A percentile compares a stretch with the other conserved stretches of the same genome.
Conservation (phyloP, 306 rosid genomes). For the Calophaca sinica region DNA sequence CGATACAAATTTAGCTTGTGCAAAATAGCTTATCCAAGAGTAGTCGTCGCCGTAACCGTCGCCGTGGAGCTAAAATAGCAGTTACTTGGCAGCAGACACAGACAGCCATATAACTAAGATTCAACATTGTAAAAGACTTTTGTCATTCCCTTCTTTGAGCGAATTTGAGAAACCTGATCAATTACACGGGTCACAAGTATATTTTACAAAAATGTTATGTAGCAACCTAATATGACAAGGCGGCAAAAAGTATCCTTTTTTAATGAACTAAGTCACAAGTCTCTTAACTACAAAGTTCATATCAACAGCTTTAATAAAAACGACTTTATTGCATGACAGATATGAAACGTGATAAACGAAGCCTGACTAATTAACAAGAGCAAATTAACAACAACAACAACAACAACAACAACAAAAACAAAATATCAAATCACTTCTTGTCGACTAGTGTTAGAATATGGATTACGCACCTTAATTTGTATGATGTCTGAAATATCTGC, state of each 20-base stretch:
- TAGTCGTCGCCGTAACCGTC: background rate
- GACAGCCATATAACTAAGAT: constrained; percentile 38
- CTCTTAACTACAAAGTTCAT: too few relatives aligned
- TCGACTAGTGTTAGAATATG: constrained; percentile 14
- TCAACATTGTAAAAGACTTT: constrained; percentile 70
- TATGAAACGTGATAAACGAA: too few relatives aligned
- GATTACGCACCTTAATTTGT: constrained; percentile 56
- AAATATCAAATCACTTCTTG: constrained; percentile 1
- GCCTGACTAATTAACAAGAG: too few relatives aligned
- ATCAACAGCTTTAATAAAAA: too few relatives aligned
- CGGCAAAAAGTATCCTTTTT: too few relatives aligned
- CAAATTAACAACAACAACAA: too few relatives aligned
- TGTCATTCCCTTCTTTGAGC: constrained; percentile 72
- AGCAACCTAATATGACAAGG: constrained; percentile 8
- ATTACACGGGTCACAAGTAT: constrained; percentile 9
- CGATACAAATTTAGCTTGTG: background rate
- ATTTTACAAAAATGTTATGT: background rate
- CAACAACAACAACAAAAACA: too few relatives aligned
- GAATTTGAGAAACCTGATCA: constrained; percentile 73
- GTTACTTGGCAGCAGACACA: constrained; percentile 25
- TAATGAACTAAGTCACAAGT: too few relatives aligned
- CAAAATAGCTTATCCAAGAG: background rate
- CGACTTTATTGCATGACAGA: too few relatives aligned
- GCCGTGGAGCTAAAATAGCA: constrained; percentile 30
- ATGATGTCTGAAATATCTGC: constrained; percentile 69